Conservation (phyloP, 352 stramenopile genomes). For the Globisporangium abappressorium region DNA sequence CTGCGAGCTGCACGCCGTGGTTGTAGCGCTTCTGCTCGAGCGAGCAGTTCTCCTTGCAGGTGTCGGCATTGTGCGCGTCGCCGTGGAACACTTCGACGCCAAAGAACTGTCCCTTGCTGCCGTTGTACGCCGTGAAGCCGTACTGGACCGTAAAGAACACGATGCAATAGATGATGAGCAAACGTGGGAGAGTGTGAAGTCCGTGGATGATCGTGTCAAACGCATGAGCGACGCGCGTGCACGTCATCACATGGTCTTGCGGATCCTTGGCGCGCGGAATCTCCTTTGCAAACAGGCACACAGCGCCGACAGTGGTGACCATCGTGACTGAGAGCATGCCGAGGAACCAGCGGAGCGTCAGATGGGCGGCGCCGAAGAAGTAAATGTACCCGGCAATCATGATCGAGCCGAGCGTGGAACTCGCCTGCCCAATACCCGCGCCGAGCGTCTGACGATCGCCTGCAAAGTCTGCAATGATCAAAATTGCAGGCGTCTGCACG, state of each 20-base stretch:
- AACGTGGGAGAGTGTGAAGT: constrained; percentile 36
- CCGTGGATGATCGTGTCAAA: constrained; percentile 49
- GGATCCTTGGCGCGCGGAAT: constrained; percentile 23
- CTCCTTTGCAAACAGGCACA: constrained; percentile 62
- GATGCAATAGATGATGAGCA: constrained; percentile 42
- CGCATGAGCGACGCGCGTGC: constrained; percentile 25
- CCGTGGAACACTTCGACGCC: constrained; percentile 47
- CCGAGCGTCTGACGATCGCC: constrained; percentile 66
- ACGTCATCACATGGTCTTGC: constrained; percentile 16
- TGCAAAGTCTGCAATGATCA: constrained; percentile 77
- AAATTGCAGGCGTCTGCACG: constrained; percentile 62
- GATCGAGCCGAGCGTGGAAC: constrained; percentile 61
- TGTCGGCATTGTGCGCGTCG: constrained; percentile 34
- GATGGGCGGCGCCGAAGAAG: constrained; percentile 59
- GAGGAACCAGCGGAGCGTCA: constrained; percentile 66
- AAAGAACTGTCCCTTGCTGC: constrained; percentile 64
- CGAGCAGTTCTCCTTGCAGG: constrained; percentile 34
- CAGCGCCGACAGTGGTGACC: constrained; percentile 42
- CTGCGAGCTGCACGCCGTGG: constrained; percentile 36
- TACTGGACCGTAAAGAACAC: constrained; percentile 52
- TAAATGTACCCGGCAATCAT: constrained; percentile 72
- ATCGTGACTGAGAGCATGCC: constrained; percentile 71
- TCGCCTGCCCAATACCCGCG: constrained; percentile 57
- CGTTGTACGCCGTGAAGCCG: constrained; percentile 53
- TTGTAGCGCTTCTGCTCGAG: constrained; percentile 40